Evolutionary conservation across 1,139 yeast genomes (phyloP).

Genomic region (Zygoascus hellenicus): DNA sequence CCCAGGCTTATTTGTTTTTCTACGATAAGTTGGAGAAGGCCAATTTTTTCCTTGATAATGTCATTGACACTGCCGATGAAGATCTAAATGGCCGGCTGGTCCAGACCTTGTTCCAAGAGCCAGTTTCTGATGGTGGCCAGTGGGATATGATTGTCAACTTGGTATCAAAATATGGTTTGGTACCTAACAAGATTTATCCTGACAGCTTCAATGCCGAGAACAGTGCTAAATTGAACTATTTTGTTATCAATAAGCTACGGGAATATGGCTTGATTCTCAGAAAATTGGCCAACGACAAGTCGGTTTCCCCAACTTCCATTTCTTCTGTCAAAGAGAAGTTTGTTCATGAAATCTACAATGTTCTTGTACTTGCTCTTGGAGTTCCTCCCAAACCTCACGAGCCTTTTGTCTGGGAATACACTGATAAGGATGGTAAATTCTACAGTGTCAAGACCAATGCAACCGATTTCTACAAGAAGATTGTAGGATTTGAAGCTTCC

Average conservation of each 20-base stretch:
- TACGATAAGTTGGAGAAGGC: conserved; percentile 63
- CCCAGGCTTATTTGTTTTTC: conserved; percentile 67
- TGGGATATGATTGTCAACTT: conserved; percentile 67
- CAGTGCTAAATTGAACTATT: conserved; percentile 45
- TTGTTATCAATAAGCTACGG: conserved; percentile 52
- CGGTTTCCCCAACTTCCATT: conserved; percentile 30
- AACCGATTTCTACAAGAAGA: conserved; percentile 43
- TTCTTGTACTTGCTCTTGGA: conserved; percentile 53
- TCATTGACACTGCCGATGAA: conserved; percentile 49
- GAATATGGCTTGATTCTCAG: conserved; percentile 56
- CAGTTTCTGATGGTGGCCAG: conserved; percentile 66
- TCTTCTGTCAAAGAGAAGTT: conserved; percentile 42
- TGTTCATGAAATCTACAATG: conserved; percentile 48
- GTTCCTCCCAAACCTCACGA: conserved; percentile 57
- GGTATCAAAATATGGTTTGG: conserved; percentile 55
- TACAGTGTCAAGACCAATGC: conserved; percentile 47
- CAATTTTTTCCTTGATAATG: conserved; percentile 54
- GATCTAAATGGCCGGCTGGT: conserved; percentile 53
- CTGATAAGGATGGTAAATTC: conserved; percentile 51
- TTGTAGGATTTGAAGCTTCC: conserved; percentile 43
- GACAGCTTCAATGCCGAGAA: conserved; percentile 55
- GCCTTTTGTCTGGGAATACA: conserved; percentile 53
- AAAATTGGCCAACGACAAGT: conserved; percentile 27
- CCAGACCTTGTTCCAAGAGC: conserved; percentile 43
- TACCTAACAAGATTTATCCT: conserved; percentile 55